Base-by-base conservation (phyloP, 495 filamentous ascomycete species). In the Penicillium salamii region DNA sequence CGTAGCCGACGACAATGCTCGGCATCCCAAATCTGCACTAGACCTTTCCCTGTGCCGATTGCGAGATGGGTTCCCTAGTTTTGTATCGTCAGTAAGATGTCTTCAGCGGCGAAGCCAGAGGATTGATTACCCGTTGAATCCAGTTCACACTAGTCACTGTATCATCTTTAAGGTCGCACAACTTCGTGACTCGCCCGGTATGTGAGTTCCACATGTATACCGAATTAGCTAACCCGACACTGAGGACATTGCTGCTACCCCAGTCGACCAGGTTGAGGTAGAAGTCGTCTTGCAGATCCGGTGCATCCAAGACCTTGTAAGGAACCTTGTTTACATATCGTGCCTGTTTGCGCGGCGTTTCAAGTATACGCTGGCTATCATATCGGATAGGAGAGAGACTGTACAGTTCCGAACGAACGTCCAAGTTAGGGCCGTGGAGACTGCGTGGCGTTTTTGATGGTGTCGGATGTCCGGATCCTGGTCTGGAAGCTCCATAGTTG, bases 131-230 rank as follows among this genome's bases (percentile, higher is more conserved):
- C 50, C 86, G 72, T 65, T 98, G 93, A 52, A 98, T 98, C 93
- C 93, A 98, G 52, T 83, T 95, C 15, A 98, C 93, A 54, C 90
- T 96, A 8, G 93, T 97, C 3, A 98, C 91, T 0, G 84, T 92
- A 63, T 98, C 93, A 57, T 96, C 91, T 53, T 86, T 84, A 9
- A 98, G 78, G 35, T 95, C 91, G 65, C 95, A 97, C 0, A 97
- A 79, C 71, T 92, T 95, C 34, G 87, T 93, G 13, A 97, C 93
- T 29, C 83, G 75, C 42, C 92, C 91, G 2, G 85, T 82, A 39
- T 85, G 81, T 9, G 91, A 91, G 61, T 96, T 95, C 91, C 93
- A 98, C 88, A 97, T 93, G 61, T 97, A 98, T n/a, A 98, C 93
- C 42, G 88, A 92, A 23, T 84, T 88, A 14, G 90, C 91, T 35